Percentiles rank a stretch among this genome's conserved stretches.
Conservation (phyloP, 371 early-diverging fungal species). For the Funneliformis caledonium region DNA sequence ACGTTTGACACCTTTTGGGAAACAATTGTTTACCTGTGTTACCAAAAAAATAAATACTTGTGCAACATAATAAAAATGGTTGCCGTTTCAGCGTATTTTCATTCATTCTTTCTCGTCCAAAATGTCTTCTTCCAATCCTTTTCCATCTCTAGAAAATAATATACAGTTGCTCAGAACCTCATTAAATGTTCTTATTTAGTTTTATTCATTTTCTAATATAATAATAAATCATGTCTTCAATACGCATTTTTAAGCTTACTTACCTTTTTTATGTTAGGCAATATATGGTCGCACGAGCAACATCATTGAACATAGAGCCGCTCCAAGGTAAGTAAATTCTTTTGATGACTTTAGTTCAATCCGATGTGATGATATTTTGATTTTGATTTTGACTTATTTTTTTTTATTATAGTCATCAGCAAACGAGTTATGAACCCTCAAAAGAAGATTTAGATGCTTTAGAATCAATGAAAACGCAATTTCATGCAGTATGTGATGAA, state of each 20-base stretch:
- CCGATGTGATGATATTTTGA: not conserved
- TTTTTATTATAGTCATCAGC: not conserved
- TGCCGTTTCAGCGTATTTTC: not conserved
- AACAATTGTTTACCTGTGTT: too few species aligned
- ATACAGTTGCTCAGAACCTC: conserved; percentile 2
- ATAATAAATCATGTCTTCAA: not conserved
- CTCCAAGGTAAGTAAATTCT: not conserved
- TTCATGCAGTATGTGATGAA: conserved; percentile 1
- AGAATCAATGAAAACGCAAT: not conserved
- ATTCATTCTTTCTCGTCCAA: not conserved
- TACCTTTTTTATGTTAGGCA: not conserved
- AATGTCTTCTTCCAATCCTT: conserved; percentile 2
- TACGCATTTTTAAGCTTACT: not conserved
- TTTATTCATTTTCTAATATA: not conserved
- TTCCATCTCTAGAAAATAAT: not conserved
- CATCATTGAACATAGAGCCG: not conserved
- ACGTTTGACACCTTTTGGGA: too few species aligned
- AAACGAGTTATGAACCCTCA: not conserved
- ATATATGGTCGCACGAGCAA: not conserved
- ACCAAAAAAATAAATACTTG: too few species aligned
- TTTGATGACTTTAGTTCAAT: not conserved
- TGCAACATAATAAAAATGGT: too few species aligned
- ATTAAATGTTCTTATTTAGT: not conserved
- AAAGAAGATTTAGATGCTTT: conserved; percentile 1
- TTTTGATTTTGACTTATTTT: not conserved